Conservation (phyloP, 2,329 filamentous ascomycete genomes). For the Alternaria sp. region DNA sequence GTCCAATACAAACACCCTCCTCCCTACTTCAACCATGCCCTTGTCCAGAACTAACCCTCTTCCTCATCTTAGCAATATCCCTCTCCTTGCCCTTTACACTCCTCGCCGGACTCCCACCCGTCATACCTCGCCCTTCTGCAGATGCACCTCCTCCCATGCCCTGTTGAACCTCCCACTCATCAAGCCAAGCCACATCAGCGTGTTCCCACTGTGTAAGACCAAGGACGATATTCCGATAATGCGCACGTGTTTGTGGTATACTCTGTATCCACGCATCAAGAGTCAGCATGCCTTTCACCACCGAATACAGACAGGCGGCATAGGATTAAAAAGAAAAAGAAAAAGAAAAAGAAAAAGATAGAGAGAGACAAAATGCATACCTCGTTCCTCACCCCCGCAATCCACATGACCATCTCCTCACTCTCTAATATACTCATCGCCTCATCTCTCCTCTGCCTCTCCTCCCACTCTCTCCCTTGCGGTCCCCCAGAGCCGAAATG, state of each 20-base stretch:
- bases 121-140: conserved; percentile 2
- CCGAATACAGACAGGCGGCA: too few relatives aligned
- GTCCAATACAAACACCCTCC: not conserved
- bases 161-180: conserved; percentile 24
- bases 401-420: conserved; percentile 52
- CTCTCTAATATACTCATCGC: conserved; percentile 48
- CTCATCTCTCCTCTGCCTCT: conserved; percentile 38
- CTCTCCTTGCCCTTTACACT: conserved; percentile 29
- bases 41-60: conserved; percentile 21
- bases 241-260: conserved; percentile 41
- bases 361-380: conserved; percentile 25
- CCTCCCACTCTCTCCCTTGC: conserved; percentile 18
- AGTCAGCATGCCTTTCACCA: not conserved
- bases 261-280: conserved; percentile 27
- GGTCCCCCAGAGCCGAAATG: not conserved
- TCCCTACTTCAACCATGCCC: not conserved
- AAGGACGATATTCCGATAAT: conserved; percentile 43
- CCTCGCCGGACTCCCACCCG: conserved; percentile 24
- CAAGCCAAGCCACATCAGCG: conserved; percentile 29
- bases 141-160: conserved; percentile 30
- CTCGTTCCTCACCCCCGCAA: conserved; percentile 44
- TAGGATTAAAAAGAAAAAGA: not conserved
- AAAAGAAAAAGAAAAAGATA: conserved; percentile 4
- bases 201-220: not conserved
- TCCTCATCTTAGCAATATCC: conserved; percentile 24